A percentile compares a stretch with the other conserved stretches of the same genome.
These are phyloP conservation scores for Catharanthus roseus DNA, from an alignment of 257 asterid species.

Conservation along the genomic window DNA sequence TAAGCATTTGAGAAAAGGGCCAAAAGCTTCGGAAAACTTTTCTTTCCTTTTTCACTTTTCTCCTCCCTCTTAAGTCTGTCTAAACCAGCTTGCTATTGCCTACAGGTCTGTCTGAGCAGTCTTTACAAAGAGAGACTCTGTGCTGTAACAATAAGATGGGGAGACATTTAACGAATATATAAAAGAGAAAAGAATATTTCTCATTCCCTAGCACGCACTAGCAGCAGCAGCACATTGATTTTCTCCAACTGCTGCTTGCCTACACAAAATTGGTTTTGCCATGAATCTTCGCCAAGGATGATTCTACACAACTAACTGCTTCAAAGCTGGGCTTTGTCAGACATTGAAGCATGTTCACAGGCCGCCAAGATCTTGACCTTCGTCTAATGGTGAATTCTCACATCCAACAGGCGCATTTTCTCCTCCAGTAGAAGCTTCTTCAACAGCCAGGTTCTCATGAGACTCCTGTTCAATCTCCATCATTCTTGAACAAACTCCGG, in stretches of 20 bases:
- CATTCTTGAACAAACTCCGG: background rate
- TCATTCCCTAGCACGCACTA: too few species aligned
- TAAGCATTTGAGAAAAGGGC: too few species aligned
- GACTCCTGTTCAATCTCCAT: background rate
- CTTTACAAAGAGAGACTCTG: background rate
- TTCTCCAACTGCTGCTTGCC: too few species aligned
- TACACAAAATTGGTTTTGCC: constrained; percentile 1
- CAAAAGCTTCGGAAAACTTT: background rate
- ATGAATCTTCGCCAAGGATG: background rate
- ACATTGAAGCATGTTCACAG: constrained; percentile 15
- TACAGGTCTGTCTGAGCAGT: background rate
- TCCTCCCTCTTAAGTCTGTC: background rate
- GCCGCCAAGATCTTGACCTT: constrained; percentile 25
- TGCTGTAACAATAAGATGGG: background rate
- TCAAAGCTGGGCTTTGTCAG: constrained; percentile 7
- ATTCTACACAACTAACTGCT: constrained; percentile 6
- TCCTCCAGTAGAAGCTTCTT: constrained; percentile 22
- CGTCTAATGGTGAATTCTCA: constrained; percentile 13
- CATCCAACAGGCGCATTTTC: constrained; percentile 9
- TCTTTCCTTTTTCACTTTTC: background rate
- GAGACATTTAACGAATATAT: background rate
- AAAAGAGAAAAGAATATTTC: background rate
- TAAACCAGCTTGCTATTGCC: too few species aligned
- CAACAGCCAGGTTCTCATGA: constrained; percentile 11
- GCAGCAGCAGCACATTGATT: too few species aligned